Evolutionary conservation across 148 eudicot species (phyloP), one percentile per base, ranked within the genome.

Genomic region (Chenopodium formosanum): DNA sequence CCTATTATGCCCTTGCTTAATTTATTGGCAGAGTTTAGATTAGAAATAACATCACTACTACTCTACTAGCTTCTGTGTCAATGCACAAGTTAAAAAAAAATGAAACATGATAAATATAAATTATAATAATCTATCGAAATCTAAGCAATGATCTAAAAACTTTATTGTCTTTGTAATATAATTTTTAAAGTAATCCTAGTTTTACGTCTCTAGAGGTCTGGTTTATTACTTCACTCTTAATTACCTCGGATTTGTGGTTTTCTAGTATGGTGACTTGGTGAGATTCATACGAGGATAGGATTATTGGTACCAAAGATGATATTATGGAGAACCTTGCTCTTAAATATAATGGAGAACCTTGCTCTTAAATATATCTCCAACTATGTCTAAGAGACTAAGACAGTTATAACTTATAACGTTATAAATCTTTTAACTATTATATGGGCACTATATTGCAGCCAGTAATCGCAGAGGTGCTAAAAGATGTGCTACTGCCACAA

Each of bases 401-500:
- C 47, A 20, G 6, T 22, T 6, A 7, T 22, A 6, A 48, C 10
- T 44, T 4, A 78, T 78, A 56, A 31, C 32, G 32, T 31, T 6
- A 58, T 74, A 3, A 4, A 34, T 40, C 44, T 37, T 23, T 17
- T 70, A 20, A 22, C 14, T 44, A 46, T 56, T 23, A 58, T 47
- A 50, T 58, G 47, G 52, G 4, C 23, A 65, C 29, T 37, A 52
- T 25, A 17, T 56, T 89, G 93, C 97, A 95, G 98, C 85, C 97
- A 17, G 32, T 90, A 69, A 80, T 95, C 13, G 86, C 88, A 31
- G 87, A 90, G 32, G 84, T 82, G 16, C 81, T 95, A 56, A 85
- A 82, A 82, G 89, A 88, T 16, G 84, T 86, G 70, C 56, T 92
- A 62, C 50, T 92, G 81, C 98, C 98, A 1, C 88, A 78, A n/a